Base-by-base conservation (phyloP, 768 basidiomycete species). In the Amanita pseudoporphyria region DNA sequence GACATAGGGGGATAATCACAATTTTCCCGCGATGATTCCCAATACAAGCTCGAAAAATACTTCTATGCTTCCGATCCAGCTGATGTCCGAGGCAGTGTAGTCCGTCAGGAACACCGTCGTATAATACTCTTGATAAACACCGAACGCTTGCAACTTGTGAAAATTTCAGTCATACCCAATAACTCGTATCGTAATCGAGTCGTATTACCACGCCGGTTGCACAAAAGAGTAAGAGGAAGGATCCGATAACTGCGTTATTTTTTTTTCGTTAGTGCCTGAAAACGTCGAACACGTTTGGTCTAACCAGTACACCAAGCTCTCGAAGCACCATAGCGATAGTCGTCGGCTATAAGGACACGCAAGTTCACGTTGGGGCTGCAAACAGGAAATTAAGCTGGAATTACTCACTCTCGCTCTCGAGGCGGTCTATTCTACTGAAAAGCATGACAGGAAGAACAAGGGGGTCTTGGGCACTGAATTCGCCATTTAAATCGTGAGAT, bases 21-120 rank as follows among this genome's bases (percentile, higher is more conserved):
- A 14, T 43, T 45, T 49, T 39, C 52, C 52, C 9, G 49, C 52
- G 30, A 50, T n/a, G 24, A 45, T 16, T n/a, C 52, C 52, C 18
- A 53, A 22, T 12, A 36, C 13, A 30, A 53, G 52, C 22, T 49
- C 52, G 30, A 54, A 38, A 36, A 54, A 51, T 19, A 54, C 47
- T 43, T 54, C 43, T 5, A 54, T 38, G 36, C 49, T 51, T 30
- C 53, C 53, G 13, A 54, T 54, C 53, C 49, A 51, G 19, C 49
- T 51, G 3, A 54, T 51, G 16, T 51, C 43, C 3, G 53, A 51
- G 30, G 53, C 53, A 16, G 53, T 37, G 16, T 51, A 54, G 12
- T 51, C 40, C 10, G 18, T 22, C 12, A 54, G 39, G 33, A 42
- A 54, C 7, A 26, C 36, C 5, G 33, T 45, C 12, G 43, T 51